Evolutionary conservation across 129 eudicot genomes (phyloP).

Genomic region (Flaveria robusta): DNA sequence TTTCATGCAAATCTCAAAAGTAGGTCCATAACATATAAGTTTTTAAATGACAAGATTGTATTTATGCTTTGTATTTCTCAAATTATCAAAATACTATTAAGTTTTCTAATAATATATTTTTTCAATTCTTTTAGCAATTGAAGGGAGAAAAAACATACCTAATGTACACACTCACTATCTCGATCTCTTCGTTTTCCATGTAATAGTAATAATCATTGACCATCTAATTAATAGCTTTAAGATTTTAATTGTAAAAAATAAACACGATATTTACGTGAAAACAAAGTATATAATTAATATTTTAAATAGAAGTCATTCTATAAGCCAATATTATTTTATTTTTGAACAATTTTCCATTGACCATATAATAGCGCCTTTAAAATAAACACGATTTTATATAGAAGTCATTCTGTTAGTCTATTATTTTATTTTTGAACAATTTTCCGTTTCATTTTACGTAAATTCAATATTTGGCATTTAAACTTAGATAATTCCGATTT

Average conservation of each 20-base stretch:
- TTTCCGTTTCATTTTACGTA: neutral
- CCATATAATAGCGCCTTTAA: neutral
- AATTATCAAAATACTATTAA: neutral
- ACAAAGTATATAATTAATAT: neutral
- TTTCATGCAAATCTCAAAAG: neutral
- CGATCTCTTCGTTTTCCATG: neutral
- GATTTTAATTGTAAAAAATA: neutral
- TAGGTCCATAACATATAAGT: neutral
- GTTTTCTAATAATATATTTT: neutral
- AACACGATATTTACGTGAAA: conserved; percentile 1
- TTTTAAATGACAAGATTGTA: neutral
- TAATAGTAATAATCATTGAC: neutral
- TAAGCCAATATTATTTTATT: neutral
- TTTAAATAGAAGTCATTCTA: neutral
- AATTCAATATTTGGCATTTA: neutral
- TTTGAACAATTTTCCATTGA: neutral
- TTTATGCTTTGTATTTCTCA: neutral
- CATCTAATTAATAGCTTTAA: neutral
- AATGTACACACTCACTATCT: neutral
- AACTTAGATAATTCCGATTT: neutral
- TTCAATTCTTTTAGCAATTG: neutral
- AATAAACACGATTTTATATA: neutral
- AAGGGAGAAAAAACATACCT: neutral
- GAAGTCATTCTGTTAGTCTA: neutral
- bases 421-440: neutral